These are phyloP conservation scores for Priceomyces castillae DNA, from an alignment of 805 yeast species.

Conservation along the genomic window DNA sequence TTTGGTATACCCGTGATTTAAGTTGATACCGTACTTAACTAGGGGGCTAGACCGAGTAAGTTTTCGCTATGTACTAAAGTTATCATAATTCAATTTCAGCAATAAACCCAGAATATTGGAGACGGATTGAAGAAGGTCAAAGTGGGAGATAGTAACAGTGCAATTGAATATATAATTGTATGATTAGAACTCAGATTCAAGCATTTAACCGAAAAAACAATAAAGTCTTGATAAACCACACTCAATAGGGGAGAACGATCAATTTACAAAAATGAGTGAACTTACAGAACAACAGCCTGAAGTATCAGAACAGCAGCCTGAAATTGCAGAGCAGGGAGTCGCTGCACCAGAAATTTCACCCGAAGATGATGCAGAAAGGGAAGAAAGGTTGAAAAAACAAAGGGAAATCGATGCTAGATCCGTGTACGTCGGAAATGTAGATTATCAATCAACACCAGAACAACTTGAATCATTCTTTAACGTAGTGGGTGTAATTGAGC, in stretches of 20 bases:
- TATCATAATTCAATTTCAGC: not conserved
- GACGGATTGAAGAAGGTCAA: too few species aligned
- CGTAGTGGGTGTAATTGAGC: constrained; percentile 43
- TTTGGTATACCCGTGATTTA: not conserved
- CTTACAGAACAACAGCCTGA: constrained; percentile 6
- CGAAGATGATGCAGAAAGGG: constrained; percentile 21
- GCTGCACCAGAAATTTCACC: constrained; percentile 22
- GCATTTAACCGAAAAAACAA: too few species aligned
- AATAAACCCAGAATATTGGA: too few species aligned
- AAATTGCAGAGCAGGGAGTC: constrained; percentile 9
- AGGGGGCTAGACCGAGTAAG: not conserved
- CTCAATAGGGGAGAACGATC: not conserved
- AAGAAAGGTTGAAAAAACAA: constrained; percentile 35
- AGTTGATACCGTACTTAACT: not conserved
- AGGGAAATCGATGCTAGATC: constrained; percentile 52
- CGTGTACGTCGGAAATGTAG: constrained; percentile 52
- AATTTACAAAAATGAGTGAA: constrained; percentile 8
- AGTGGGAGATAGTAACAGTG: too few species aligned
- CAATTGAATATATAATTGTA: too few species aligned
- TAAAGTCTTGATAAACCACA: not conserved
- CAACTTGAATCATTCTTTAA: constrained; percentile 48
- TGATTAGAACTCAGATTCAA: too few species aligned
- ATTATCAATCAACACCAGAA: constrained; percentile 48
- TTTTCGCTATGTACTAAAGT: not conserved
- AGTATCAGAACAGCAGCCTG: constrained; percentile 1